Percentiles rank a stretch among this genome's conserved stretches.
These are phyloP conservation scores for Tylopilus sp. DNA, from an alignment of 1,284 basidiomycete genomes.

Conservation along the genomic window DNA sequence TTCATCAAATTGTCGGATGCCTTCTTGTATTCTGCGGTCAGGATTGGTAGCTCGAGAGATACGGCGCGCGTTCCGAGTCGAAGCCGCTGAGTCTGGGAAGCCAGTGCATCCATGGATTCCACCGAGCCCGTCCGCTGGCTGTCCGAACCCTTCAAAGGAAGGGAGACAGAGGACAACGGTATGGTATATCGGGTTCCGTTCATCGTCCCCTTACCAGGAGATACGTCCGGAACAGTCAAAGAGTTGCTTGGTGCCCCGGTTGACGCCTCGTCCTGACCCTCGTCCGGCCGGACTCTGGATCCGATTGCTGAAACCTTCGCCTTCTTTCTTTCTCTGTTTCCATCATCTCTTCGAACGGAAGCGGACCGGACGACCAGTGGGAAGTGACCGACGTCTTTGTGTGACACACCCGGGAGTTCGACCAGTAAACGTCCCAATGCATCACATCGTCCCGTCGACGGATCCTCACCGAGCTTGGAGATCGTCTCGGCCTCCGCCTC, in stretches of 20 bases:
- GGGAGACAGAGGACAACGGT: not conserved
- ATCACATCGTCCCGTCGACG: constrained; percentile 5
- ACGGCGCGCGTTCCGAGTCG: not conserved
- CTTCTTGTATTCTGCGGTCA: constrained; percentile 11
- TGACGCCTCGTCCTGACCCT: not conserved
- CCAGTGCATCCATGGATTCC: not conserved
- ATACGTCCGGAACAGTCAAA: not conserved
- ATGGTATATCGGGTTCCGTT: not conserved
- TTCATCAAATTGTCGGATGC: not conserved
- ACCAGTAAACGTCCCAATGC: constrained; percentile 9
- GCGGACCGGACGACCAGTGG: not conserved
- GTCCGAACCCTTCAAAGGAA: not conserved
- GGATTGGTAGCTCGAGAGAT: constrained; percentile 8
- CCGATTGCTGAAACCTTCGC: not conserved
- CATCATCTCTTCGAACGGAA: not conserved
- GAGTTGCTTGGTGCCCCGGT: not conserved
- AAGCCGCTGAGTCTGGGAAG: not conserved
- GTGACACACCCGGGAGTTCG: constrained; percentile 1
- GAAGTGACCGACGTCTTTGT: not conserved
- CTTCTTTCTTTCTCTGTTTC: too few species aligned
- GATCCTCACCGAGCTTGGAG: not conserved
- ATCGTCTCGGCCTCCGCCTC: not conserved
- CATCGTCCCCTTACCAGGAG: not conserved
- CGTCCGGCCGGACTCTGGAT: not conserved
- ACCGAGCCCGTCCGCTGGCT: too few species aligned